phyloP scores from a whole-genome alignment of 2,329 filamentous ascomycete genomes.

The Arthroderma sp. region DNA sequence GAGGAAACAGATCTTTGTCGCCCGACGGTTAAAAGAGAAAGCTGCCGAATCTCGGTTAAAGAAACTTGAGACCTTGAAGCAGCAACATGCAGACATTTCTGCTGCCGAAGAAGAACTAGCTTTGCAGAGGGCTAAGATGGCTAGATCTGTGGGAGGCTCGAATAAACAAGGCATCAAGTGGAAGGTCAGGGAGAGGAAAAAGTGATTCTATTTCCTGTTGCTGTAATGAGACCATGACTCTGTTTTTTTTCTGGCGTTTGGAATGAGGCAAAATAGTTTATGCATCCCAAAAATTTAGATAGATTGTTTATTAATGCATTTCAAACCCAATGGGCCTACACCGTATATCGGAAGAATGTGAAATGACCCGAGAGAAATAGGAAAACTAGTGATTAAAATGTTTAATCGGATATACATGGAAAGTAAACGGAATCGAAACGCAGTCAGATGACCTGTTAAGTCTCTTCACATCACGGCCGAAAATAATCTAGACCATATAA shows the following conservation, averaged over 20 bases:
- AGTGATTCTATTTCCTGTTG: slow-evolving; percentile 24
- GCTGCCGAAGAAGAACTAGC: slow-evolving; percentile 47
- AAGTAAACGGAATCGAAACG: too few relatives aligned
- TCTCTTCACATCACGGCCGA: neutral
- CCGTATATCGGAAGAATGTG: neutral
- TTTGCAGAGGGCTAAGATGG: slow-evolving; percentile 50
- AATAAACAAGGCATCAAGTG: slow-evolving; percentile 55
- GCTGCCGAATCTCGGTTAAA: slow-evolving; percentile 38
- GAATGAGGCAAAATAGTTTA: neutral
- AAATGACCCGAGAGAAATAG: neutral
- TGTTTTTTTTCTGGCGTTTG: neutral
- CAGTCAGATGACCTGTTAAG: neutral
- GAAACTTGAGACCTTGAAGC: slow-evolving; percentile 42
- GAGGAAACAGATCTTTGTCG: slow-evolving; percentile 27
- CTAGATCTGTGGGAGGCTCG: slow-evolving; percentile 46
- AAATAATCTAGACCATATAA: neutral
- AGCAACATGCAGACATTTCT: slow-evolving; percentile 43
- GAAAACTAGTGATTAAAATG: neutral
- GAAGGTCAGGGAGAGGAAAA: slow-evolving; percentile 52
- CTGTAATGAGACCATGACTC: neutral
- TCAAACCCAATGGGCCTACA: too few relatives aligned
- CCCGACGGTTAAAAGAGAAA: slow-evolving; percentile 38
- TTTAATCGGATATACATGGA: too few relatives aligned
- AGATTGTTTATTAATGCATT: neutral
- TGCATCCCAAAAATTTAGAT: neutral